Evolutionary conservation across 140 eudicot species (phyloP).

Genomic region (Stevia rebaudiana): DNA sequence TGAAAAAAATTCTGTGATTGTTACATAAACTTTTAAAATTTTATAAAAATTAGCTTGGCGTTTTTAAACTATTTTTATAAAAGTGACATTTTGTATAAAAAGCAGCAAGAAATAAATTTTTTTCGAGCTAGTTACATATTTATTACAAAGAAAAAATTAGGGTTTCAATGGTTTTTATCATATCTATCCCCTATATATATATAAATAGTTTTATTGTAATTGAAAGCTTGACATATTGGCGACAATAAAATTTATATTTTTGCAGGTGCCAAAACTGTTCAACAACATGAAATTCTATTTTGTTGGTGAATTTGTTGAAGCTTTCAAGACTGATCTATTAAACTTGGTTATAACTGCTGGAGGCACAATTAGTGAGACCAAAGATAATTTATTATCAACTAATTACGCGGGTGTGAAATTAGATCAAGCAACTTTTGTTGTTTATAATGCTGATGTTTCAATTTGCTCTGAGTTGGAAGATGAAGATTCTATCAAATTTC

Average conservation of each 20-base stretch:
- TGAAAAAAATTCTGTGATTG: no score
- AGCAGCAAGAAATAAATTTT: no score
- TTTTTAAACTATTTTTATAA: no score
- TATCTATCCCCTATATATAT: no score
- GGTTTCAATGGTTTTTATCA: no score
- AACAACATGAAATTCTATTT: conserved; percentile 48
- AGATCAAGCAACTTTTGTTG: conserved; percentile 28
- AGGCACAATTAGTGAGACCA: conserved; percentile 41
- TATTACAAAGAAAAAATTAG: no score
- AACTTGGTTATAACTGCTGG: conserved; percentile 65
- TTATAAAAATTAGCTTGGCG: no score
- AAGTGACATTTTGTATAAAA: no score
- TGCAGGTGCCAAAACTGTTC: conserved; percentile 77
- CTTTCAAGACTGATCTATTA: conserved; percentile 43
- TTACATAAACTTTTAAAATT: no score
- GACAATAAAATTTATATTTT: background rate
- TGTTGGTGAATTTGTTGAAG: conserved; percentile 54
- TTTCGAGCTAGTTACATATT: no score
- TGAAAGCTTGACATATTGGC: background rate
- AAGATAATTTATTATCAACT: conserved; percentile 30
- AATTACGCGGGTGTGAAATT: conserved; percentile 8
- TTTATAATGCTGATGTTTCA: conserved; percentile 48
- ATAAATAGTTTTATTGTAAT: background rate
- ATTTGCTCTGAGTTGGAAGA: conserved; percentile 19
- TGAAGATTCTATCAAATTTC: conserved; percentile 20